A percentile compares a stretch with the other conserved stretches of the same genome.
These are phyloP conservation scores for Hura crepitans DNA, from an alignment of 441 rosid species.

Conservation along the genomic window DNA sequence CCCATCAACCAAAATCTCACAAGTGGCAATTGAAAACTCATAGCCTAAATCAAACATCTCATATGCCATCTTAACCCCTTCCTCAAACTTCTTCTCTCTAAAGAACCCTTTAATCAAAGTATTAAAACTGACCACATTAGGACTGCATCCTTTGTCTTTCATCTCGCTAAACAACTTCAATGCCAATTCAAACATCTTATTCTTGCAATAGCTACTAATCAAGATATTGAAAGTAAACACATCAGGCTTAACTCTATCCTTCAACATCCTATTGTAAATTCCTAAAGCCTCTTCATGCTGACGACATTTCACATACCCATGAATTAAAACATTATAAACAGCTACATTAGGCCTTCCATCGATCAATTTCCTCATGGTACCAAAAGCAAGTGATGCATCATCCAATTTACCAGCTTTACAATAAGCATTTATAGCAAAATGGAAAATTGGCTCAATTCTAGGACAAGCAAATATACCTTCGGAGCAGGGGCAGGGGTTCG, in stretches of 20 bases:
- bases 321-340: constrained; percentile 57
- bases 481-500: constrained; percentile 75
- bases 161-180: constrained; percentile 69
- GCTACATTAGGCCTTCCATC: constrained; percentile 56
- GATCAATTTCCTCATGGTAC: constrained; percentile 57
- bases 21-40: constrained; percentile 54
- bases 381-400: constrained; percentile 52
- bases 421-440: constrained; percentile 46
- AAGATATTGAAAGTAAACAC: constrained; percentile 63
- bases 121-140: constrained; percentile 79
- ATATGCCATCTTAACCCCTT: constrained; percentile 66
- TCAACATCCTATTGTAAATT: constrained; percentile 56
- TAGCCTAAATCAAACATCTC: constrained; percentile 72
- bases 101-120: constrained; percentile 72
- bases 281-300: constrained; percentile 43
- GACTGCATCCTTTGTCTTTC: constrained; percentile 61
- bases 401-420: constrained; percentile 56
- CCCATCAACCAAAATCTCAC: constrained; percentile 79
- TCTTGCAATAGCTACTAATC: constrained; percentile 62
- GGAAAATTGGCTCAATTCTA: constrained; percentile 54
- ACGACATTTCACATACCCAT: constrained; percentile 58
- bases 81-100: constrained; percentile 49
- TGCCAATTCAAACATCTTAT: constrained; percentile 43
- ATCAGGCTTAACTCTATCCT: constrained; percentile 63
- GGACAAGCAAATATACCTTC: constrained; percentile 87